Conservation (phyloP, 495 filamentous ascomycete genomes). For the Lepraria neglecta region DNA sequence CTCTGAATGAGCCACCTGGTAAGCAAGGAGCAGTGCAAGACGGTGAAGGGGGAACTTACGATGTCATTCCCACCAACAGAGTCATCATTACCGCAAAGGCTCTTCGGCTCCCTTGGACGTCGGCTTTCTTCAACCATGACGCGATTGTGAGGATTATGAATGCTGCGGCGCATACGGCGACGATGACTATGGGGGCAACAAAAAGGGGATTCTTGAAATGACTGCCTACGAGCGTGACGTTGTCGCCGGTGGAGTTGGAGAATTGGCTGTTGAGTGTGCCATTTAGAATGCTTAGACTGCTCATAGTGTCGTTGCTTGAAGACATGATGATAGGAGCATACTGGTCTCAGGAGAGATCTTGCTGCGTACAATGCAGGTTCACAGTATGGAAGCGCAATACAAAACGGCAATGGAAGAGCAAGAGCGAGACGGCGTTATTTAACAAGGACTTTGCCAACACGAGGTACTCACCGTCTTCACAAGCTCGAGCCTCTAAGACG, state of each 20-base stretch:
- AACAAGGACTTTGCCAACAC: background rate
- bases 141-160: slow-evolving; percentile 3
- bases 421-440: slow-evolving; percentile 1
- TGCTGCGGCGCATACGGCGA: background rate
- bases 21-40: background rate
- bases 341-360: background rate
- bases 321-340: background rate
- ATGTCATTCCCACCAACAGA: slow-evolving; percentile 8
- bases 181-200: slow-evolving; percentile 2
- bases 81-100: slow-evolving; percentile 10
- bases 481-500: background rate
- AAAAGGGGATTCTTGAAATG: slow-evolving; percentile 6
- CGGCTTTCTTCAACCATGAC: background rate
- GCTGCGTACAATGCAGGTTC: background rate
- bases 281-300: slow-evolving; percentile 4
- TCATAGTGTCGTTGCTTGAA: background rate
- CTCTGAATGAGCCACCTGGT: background rate
- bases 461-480: background rate
- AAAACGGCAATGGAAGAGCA: background rate
- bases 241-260: background rate
- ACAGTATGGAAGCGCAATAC: background rate
- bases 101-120: background rate
- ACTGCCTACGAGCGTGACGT: background rate
- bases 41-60: background rate
- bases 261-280: background rate